Conservation (phyloP, 306 rosid genomes). For the Chamaecrista fasciculata region DNA sequence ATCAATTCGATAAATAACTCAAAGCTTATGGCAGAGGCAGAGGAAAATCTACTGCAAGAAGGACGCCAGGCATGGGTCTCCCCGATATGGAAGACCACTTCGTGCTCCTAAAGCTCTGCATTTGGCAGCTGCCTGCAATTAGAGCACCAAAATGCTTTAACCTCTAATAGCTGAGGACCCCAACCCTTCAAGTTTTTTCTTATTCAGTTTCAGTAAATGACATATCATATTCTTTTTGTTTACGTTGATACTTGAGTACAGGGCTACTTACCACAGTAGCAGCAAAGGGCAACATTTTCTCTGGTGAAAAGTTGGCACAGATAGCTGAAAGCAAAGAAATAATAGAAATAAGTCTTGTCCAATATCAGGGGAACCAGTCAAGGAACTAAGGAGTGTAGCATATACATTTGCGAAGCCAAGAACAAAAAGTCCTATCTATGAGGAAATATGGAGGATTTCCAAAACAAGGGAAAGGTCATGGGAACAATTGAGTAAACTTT, state of each 20-base stretch:
- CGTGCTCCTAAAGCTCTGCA: slow-evolving; percentile 82
- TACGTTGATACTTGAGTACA: background rate
- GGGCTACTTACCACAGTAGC: slow-evolving; percentile 57
- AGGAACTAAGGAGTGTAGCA: background rate
- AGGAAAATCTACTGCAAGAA: slow-evolving; percentile 30
- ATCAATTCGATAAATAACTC: background rate
- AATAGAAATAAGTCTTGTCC: background rate
- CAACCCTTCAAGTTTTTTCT: background rate
- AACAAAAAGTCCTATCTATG: too few species aligned
- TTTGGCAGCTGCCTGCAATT: slow-evolving; percentile 68
- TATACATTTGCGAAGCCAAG: too few species aligned
- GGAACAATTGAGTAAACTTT: background rate
- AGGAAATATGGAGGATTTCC: too few species aligned
- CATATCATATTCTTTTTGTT: background rate
- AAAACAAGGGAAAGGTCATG: too few species aligned
- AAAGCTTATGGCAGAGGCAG: background rate
- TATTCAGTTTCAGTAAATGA: background rate
- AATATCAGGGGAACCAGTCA: background rate
- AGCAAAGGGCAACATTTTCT: slow-evolving; percentile 76
- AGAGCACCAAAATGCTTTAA: slow-evolving; percentile 6
- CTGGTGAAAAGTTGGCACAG: slow-evolving; percentile 60
- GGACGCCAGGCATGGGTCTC: slow-evolving; percentile 50
- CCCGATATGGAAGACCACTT: slow-evolving; percentile 58
- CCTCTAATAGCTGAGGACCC: background rate
- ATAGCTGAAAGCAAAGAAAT: slow-evolving; percentile 54